Percentiles rank a stretch among this genome's conserved stretches.
Evolutionary conservation across 345 rosid species (phyloP).

Genomic region (Raphanus raphanistrum): DNA sequence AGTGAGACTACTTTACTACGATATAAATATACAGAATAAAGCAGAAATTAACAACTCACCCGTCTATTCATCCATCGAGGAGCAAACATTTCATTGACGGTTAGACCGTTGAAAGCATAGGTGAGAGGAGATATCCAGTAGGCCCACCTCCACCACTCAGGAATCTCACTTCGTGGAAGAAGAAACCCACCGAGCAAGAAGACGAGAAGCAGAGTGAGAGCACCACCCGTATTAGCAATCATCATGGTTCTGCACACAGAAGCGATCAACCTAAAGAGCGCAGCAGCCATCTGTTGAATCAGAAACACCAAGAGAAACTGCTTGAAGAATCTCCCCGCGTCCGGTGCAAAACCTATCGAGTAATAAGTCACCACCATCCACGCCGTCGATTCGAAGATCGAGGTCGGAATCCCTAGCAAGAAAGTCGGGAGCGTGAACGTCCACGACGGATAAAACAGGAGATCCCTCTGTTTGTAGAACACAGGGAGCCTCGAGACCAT

Average conservation of each 20-base stretch:
- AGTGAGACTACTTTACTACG: neutral
- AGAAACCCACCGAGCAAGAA: conserved; percentile 63
- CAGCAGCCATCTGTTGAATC: conserved; percentile 47
- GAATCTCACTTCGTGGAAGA: conserved; percentile 45
- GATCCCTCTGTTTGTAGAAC: conserved; percentile 70
- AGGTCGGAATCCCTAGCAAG: conserved; percentile 49
- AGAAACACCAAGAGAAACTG: conserved; percentile 51
- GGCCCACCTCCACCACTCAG: conserved; percentile 63
- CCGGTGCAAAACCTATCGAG: conserved; percentile 69
- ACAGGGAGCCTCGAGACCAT: conserved; percentile 64
- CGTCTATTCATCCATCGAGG: conserved; percentile 53
- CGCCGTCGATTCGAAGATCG: conserved; percentile 45
- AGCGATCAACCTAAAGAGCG: conserved; percentile 49
- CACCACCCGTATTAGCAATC: conserved; percentile 48
- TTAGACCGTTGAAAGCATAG: conserved; percentile 54
- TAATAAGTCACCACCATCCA: conserved; percentile 74
- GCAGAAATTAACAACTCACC: conserved; percentile 24
- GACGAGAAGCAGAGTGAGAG: conserved; percentile 37
- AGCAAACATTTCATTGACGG: conserved; percentile 56
- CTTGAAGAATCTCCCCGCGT: conserved; percentile 51
- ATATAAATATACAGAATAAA: neutral
- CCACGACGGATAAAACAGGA: conserved; percentile 74
- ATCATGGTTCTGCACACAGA: conserved; percentile 50
- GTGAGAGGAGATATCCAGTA: conserved; percentile 66
- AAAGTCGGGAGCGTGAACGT: conserved; percentile 60